A percentile compares a stretch with the other conserved stretches of the same genome.
phyloP scores from a whole-genome alignment of 176 grass and related monocot genomes.

The Elaeis guineensis region DNA sequence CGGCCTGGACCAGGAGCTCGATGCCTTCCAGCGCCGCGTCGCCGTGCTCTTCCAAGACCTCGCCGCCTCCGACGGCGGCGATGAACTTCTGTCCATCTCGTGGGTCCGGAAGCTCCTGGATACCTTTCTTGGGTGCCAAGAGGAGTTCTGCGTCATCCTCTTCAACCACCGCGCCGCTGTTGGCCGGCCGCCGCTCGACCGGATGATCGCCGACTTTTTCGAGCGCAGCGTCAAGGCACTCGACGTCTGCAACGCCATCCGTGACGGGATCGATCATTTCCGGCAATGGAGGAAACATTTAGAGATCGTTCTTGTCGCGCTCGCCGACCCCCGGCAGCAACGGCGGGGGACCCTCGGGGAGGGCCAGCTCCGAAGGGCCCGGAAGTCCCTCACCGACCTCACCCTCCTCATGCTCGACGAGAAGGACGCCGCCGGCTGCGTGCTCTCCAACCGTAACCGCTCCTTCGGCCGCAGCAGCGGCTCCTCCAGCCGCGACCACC shows the following conservation, averaged over 20 bases:
- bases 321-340: constrained; percentile 15
- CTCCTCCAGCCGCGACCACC: constrained; percentile 21
- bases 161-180: constrained; percentile 28
- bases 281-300: constrained; percentile 72
- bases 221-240: constrained; percentile 86
- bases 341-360: constrained; percentile 3
- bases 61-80: constrained; percentile 3
- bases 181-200: constrained; percentile 28
- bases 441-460: constrained; percentile 73
- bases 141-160: constrained; percentile 44
- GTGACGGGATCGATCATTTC: constrained; percentile 66
- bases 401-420: constrained; percentile 68
- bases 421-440: constrained; percentile 29
- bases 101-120: constrained; percentile 83
- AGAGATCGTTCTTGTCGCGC: constrained; percentile 49
- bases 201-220: constrained; percentile 42
- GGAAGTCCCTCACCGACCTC: constrained; percentile 82
- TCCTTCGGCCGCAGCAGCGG: constrained; percentile 67
- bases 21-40: constrained; percentile 60
- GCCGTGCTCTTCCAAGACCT: constrained; percentile 42
- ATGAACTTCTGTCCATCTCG: constrained; percentile 37
- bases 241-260: constrained; percentile 86
- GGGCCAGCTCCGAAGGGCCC: constrained; percentile 65
- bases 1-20: constrained; percentile 38
- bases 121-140: constrained; percentile 56